Conservation (phyloP, 176 grass and related monocot species). For the Miscanthus lutarioriparius region DNA sequence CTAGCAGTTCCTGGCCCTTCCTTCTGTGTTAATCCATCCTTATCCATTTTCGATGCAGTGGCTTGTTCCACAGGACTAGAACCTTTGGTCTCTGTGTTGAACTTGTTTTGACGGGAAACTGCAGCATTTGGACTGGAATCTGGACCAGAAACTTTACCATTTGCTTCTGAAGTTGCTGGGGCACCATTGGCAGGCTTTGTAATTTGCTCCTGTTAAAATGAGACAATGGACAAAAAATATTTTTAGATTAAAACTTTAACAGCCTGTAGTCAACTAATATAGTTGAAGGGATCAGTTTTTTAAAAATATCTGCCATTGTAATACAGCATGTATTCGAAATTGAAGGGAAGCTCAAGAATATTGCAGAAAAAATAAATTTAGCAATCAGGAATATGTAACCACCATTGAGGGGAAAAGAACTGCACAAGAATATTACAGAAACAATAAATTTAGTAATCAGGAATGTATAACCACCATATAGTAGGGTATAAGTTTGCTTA, state of each 20-base stretch:
- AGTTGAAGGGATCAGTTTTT: not conserved
- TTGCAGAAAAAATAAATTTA: not conserved
- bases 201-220: conserved; percentile 64
- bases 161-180: conserved; percentile 46
- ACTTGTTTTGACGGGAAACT: conserved; percentile 46
- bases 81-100: conserved; percentile 49
- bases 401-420: not conserved
- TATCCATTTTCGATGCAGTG: conserved; percentile 44
- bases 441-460: not conserved
- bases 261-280: not conserved
- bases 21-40: conserved; percentile 54
- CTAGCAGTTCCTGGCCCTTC: conserved; percentile 52
- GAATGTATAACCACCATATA: conserved; percentile 18
- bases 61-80: conserved; percentile 52
- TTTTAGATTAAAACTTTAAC: not conserved
- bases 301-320: not conserved
- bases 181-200: conserved; percentile 68
- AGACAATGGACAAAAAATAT: conserved; percentile 18
- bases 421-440: not conserved
- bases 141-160: conserved; percentile 40
- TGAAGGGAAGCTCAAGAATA: not conserved
- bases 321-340: not conserved
- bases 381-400: not conserved
- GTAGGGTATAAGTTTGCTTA: not conserved
- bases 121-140: conserved; percentile 51